These are phyloP conservation scores for Clarkia xantiana DNA, from an alignment of 345 rosid species.

Conservation along the genomic window DNA sequence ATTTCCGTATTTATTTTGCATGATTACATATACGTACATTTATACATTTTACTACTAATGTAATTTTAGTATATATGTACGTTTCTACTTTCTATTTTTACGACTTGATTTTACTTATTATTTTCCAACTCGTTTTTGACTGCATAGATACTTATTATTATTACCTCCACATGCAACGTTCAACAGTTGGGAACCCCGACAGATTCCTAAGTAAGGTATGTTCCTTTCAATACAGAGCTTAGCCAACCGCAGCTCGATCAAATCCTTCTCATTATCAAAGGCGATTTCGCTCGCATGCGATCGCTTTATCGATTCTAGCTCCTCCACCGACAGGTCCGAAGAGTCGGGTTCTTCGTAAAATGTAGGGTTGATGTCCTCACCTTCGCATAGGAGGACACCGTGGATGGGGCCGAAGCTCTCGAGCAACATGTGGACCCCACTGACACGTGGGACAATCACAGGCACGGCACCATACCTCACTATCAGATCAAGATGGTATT, in stretches of 20 bases:
- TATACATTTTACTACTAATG: too few species aligned
- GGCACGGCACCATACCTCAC: slow-evolving; percentile 73
- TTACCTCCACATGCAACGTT: slow-evolving; percentile 78
- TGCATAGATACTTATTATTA: too few species aligned
- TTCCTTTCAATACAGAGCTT: slow-evolving; percentile 71
- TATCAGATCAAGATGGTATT: slow-evolving; percentile 83
- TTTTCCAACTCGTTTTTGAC: too few species aligned
- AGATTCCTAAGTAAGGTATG: slow-evolving; percentile 76
- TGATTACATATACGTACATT: too few species aligned
- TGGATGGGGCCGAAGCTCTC: slow-evolving; percentile 88
- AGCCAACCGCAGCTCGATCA: slow-evolving; percentile 58
- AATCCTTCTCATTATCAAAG: slow-evolving; percentile 64
- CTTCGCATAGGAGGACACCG: slow-evolving; percentile 87
- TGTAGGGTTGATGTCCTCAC: slow-evolving; percentile 84
- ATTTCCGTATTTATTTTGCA: too few species aligned
- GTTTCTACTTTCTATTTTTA: too few species aligned
- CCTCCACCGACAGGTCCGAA: slow-evolving; percentile 38
- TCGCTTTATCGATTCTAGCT: slow-evolving; percentile 52
- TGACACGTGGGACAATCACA: slow-evolving; percentile 67
- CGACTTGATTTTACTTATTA: too few species aligned
- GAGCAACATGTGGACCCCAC: slow-evolving; percentile 54
- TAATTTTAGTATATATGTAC: too few species aligned
- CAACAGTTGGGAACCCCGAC: slow-evolving; percentile 66
- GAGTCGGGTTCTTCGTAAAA: slow-evolving; percentile 39
- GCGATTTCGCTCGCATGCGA: slow-evolving; percentile 56